Conservation (phyloP, 352 stramenopile species). For the Pythium biforme region DNA sequence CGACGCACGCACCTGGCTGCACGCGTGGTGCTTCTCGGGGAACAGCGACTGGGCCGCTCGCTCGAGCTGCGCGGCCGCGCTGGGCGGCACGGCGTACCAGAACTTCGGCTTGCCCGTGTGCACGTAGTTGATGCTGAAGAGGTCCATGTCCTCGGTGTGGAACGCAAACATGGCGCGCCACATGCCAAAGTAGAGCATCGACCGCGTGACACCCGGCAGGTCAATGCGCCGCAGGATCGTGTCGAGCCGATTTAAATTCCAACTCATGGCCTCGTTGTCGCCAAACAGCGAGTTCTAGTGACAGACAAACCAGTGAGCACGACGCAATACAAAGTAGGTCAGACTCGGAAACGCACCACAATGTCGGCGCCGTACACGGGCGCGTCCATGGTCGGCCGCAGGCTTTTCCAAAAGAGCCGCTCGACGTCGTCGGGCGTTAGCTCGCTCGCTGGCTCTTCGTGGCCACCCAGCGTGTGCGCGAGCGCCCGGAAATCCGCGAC, state of each 20-base stretch:
- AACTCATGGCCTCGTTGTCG: constrained; percentile 57
- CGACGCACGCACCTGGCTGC: constrained; percentile 49
- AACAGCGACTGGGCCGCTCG: constrained; percentile 83
- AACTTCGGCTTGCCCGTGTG: constrained; percentile 92
- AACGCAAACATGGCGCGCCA: constrained; percentile 94
- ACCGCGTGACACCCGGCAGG: constrained; percentile 81
- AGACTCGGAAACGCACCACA: constrained; percentile 45
- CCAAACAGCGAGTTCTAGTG: constrained; percentile 81
- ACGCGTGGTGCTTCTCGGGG: constrained; percentile 81
- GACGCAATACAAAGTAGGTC: too few species aligned
- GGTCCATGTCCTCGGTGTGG: constrained; percentile 94
- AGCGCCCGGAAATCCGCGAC: constrained; percentile 63
- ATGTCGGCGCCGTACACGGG: constrained; percentile 91
- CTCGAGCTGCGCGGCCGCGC: constrained; percentile 75
- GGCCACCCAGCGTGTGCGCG: constrained; percentile 27
- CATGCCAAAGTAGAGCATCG: constrained; percentile 95
- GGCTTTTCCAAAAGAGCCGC: constrained; percentile 85
- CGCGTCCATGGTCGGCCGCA: constrained; percentile 84
- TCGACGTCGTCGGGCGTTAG: constrained; percentile 55
- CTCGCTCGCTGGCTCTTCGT: constrained; percentile 30
- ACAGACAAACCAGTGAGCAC: neutral
- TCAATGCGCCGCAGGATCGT: constrained; percentile 85
- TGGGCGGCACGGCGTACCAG: constrained; percentile 90
- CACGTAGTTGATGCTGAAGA: constrained; percentile 94
- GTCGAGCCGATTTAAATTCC: constrained; percentile 88